These are phyloP conservation scores for Globomyces pollinis-pini DNA, from an alignment of 192 early-diverging fungal genomes.

Conservation along the genomic window DNA sequence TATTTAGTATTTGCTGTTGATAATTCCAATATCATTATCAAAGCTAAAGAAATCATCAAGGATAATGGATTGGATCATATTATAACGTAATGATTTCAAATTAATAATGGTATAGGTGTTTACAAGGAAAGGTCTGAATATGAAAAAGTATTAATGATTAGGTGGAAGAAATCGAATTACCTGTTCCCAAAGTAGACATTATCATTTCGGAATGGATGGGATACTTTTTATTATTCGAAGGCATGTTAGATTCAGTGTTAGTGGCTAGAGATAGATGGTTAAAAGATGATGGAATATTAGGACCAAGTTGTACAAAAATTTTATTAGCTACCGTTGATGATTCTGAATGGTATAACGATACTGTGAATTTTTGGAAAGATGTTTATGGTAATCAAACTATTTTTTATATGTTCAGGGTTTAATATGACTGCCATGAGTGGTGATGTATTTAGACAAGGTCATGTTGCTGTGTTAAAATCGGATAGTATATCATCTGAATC, in stretches of 20 bases:
- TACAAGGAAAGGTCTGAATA: slow-evolving; percentile 24
- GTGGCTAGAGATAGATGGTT: slow-evolving; percentile 76
- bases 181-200: slow-evolving; percentile 70
- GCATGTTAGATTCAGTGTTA: slow-evolving; percentile 85
- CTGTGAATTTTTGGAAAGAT: slow-evolving; percentile 76
- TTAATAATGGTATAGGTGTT: not conserved
- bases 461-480: slow-evolving; percentile 71
- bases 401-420: no score
- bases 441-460: slow-evolving; percentile 62
- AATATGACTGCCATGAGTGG: slow-evolving; percentile 83
- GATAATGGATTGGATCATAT: slow-evolving; percentile 60
- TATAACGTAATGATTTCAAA: slow-evolving; percentile 25
- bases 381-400: no score
- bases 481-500: slow-evolving; percentile 61
- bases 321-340: slow-evolving; percentile 68
- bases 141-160: slow-evolving; percentile 69
- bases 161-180: slow-evolving; percentile 71
- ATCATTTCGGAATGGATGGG: slow-evolving; percentile 95
- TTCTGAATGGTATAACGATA: slow-evolving; percentile 73
- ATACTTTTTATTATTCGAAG: slow-evolving; percentile 83
- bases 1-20: slow-evolving; percentile 60
- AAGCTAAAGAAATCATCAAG: slow-evolving; percentile 64
- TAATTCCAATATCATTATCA: slow-evolving; percentile 78
- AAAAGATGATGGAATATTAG: slow-evolving; percentile 56
- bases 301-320: slow-evolving; percentile 65